Conservation (phyloP, 192 early-diverging fungal genomes). For the Coemansia sp. region DNA sequence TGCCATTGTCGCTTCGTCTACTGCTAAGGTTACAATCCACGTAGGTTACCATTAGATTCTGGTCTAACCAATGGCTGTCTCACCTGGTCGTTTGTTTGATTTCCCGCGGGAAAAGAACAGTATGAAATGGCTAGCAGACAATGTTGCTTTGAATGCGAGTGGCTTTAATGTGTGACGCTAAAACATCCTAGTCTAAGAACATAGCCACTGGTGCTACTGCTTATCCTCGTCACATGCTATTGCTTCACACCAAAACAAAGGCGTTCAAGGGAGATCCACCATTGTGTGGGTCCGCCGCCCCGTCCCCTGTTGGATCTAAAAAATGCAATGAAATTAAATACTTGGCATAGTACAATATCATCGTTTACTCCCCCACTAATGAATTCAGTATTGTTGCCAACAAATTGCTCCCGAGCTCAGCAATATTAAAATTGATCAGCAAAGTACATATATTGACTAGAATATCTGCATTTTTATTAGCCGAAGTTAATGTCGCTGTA, state of each 20-base stretch:
- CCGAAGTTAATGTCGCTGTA: not conserved
- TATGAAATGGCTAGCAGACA: not conserved
- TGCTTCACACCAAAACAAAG: not conserved
- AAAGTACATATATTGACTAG: not conserved
- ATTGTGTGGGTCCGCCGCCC: not conserved
- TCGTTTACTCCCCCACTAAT: not conserved
- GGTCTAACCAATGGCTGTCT: not conserved
- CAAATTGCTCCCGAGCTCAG: not conserved
- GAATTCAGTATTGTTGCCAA: conserved; percentile 2
- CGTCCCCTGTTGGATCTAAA: not conserved
- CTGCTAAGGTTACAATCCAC: conserved; percentile 9
- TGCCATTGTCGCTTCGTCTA: not conserved
- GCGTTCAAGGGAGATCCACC: not conserved
- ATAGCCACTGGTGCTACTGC: conserved; percentile 5
- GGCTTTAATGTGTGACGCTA: not conserved
- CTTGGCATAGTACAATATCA: not conserved
- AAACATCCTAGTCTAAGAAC: not conserved
- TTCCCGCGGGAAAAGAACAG: not conserved
- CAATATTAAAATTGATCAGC: not conserved
- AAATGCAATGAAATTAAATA: conserved; percentile 1
- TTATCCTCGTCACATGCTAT: conserved; percentile 3
- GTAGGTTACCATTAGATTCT: conserved; percentile 4
- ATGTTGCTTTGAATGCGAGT: not conserved
- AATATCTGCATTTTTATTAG: not conserved
- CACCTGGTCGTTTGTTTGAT: not conserved